Evolutionary conservation across 768 basidiomycete species (phyloP), one percentile per base, ranked within the genome.

Genomic region (Fomitopsis serialis): DNA sequence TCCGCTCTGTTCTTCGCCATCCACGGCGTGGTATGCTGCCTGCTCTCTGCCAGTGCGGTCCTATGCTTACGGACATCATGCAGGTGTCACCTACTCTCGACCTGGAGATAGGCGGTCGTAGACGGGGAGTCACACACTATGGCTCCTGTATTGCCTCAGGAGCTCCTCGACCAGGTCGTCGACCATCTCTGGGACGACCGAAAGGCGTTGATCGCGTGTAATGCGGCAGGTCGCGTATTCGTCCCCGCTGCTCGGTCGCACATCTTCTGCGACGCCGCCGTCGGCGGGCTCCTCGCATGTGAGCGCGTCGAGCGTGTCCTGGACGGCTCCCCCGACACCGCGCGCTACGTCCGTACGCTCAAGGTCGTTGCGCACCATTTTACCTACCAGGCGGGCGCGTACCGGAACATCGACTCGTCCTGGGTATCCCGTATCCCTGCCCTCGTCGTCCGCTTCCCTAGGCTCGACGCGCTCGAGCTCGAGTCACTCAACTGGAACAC

Each of bases 111-210:
- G n/a, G n/a, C n/a, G n/a, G n/a, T n/a, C n/a, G n/a, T n/a, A n/a
- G n/a, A n/a, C 29, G 11, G 29, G 6, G 29, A 5, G 29, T 5
- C 29, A 11, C 37, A 15, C 13, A 29, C 24, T 35, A 56, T 58
- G 56, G 19, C 32, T 11, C 45, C 19, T 15, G 44, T 46, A n/a
- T 52, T 65, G 25, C 66, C 66, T 1, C 64, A 61, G 44, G 65
- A 67, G 58, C 56, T 67, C 29, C 48, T 60, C 27, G 66, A 67
- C 56, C 54, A 62, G 57, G 52, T 58, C 22, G 58, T 66, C 34
- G 65, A 67, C 58, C 56, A 66, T 45, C 59, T 64, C 23, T 62
- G 63, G 62, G 56, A 65, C 53, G 66, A 67, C 54, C 17, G 46
- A 19, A 17, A 37, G 11, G 23, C 66, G 12, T 58, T 66, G 42